phyloP scores from a whole-genome alignment of 1,284 basidiomycete genomes.

The Cryptococcus wingfieldii region DNA sequence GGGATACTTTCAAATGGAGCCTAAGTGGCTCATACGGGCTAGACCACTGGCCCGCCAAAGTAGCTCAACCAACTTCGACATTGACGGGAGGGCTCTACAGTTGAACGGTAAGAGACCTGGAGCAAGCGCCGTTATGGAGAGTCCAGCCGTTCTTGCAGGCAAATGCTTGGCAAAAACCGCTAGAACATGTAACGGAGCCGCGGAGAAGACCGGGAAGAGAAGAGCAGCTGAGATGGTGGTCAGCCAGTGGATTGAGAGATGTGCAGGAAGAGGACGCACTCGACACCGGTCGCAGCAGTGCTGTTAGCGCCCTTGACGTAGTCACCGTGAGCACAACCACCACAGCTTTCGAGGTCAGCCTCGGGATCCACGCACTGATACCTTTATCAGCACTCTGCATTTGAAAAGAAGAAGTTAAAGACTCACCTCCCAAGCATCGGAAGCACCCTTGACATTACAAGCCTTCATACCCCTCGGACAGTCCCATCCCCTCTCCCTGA shows the following conservation, averaged over 20 bases:
- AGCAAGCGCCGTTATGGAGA: conserved; percentile 5
- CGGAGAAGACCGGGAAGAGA: conserved; percentile 6
- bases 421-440: conserved; percentile 13
- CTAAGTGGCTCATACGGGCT: too few species aligned
- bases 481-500: conserved; percentile 6
- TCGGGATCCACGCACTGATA: conserved; percentile 10
- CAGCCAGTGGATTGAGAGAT: not conserved
- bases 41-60: too few species aligned
- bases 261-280: conserved; percentile 5
- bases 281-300: conserved; percentile 8
- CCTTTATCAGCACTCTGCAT: not conserved
- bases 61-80: too few species aligned
- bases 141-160: conserved; percentile 13
- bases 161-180: conserved; percentile 6
- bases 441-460: conserved; percentile 8
- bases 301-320: conserved; percentile 1
- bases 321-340: conserved; percentile 12
- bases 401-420: not conserved
- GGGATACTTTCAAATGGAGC: too few species aligned
- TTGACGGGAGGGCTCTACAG: not conserved
- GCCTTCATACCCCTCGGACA: conserved; percentile 12
- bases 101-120: not conserved
- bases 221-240: conserved; percentile 6
- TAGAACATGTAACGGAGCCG: conserved; percentile 10
- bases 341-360: conserved; percentile 14